Evolutionary conservation across 2,329 filamentous ascomycete species (phyloP), one percentile per base, ranked within the genome.

Genomic region (Ambrosiella xylebori): DNA sequence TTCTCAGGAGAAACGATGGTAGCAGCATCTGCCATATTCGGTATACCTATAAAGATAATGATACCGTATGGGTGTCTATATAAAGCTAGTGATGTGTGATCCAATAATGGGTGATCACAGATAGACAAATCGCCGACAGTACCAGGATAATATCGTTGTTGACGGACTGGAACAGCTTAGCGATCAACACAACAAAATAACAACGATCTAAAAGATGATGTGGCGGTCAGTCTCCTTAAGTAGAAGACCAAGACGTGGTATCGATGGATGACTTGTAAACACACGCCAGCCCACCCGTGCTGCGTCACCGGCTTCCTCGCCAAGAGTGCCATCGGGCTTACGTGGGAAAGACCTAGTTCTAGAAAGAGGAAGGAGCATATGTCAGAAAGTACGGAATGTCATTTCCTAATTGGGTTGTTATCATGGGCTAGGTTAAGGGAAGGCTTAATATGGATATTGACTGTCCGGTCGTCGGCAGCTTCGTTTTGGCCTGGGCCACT

Each of bases 11-110:
- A n/a, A 35, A n/a, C 44, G 13, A 55, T 36, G 36, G 57, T 47
- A 35, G 49, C 45, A 15, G 54, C 47, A 41, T 59, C 51, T 38
- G 38, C 55, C 41, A 50, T 57, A 9, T n/a, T 54, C 2, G 8
- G n/a, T 2, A 15, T 17, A 13, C 37, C 35, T 37, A 27, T 54
- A 41, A 12, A 39, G 36, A 17, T 41, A 54, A 39, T 54, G 38
- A 54, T 47, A 47, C n/a, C 44, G 4, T n/a, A 4, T 15, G 19
- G n/a, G 44, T 15, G n/a, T 15, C 44, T 15, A 13, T 47, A 47
- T 15, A 47, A 17, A 47, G 11, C 44, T 15, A 5, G 19, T 47
- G 7, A 47, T 17, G 19, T 17, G 11, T 13, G 44, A 47, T 47
- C 44, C 40, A 41, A 41, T n/a, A 47, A 47, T 13, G 7, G n/a